phyloP scores from a whole-genome alignment of 176 grass and related monocot genomes.

The Oryza glaberrima region DNA sequence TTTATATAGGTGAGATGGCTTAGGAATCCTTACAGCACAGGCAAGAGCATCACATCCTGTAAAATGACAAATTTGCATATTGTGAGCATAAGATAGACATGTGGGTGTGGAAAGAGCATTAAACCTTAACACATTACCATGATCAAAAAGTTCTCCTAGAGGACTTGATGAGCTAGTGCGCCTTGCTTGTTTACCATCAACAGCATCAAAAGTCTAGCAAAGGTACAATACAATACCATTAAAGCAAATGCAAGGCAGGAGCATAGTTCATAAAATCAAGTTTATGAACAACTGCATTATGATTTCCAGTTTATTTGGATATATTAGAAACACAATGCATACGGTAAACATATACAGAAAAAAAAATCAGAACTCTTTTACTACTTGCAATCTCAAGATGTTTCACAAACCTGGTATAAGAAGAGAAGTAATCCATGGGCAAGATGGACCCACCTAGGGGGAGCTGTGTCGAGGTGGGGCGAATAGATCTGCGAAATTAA shows the following conservation, averaged over 20 bases:
- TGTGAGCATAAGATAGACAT: not conserved
- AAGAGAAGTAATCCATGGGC: slow-evolving; percentile 95
- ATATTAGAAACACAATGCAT: not conserved
- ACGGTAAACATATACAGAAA: not conserved
- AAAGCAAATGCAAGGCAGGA: slow-evolving; percentile 17
- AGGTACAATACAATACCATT: slow-evolving; percentile 36
- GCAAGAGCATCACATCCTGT: slow-evolving; percentile 99
- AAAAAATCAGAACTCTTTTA: not conserved
- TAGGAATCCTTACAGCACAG: slow-evolving; percentile 85
- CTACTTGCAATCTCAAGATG: slow-evolving; percentile 17
- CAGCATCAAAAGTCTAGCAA: slow-evolving; percentile 96
- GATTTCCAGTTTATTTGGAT: not conserved
- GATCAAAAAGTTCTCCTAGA: slow-evolving; percentile 99
- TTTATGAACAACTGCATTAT: slow-evolving; percentile 7
- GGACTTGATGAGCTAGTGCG: slow-evolving; percentile 99
- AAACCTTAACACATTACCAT: slow-evolving; percentile 52
- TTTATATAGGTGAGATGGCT: slow-evolving; percentile 20
- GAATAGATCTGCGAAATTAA: slow-evolving; percentile 76
- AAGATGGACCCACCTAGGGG: slow-evolving; percentile 99
- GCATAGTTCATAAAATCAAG: slow-evolving; percentile 31
- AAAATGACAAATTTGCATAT: slow-evolving; percentile 41
- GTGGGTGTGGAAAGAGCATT: not conserved
- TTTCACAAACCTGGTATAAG: slow-evolving; percentile 95
- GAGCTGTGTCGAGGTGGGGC: slow-evolving; percentile 82
- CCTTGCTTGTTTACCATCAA: slow-evolving; percentile 99